A percentile compares a stretch with the other conserved stretches of the same genome.
Conservation (phyloP, 1,139 yeast genomes). For the Kodamaea arcana region DNA sequence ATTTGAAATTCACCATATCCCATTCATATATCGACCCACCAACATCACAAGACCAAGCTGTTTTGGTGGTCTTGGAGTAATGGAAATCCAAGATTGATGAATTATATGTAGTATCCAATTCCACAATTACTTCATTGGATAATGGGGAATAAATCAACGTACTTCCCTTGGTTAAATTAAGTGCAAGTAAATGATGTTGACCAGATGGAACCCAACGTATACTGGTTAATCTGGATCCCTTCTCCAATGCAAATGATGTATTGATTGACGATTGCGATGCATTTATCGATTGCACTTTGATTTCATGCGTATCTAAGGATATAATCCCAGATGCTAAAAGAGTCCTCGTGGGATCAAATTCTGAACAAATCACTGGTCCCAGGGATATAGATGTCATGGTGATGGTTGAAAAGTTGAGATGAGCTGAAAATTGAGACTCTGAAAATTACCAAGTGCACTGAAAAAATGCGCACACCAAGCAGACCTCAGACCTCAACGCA, state of each 20-base stretch:
- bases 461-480: no score
- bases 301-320: slow-evolving; percentile 70
- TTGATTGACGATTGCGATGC: slow-evolving; percentile 35
- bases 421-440: slow-evolving; percentile 5
- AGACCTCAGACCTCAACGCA: no score
- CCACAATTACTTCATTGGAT: slow-evolving; percentile 51
- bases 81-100: slow-evolving; percentile 53
- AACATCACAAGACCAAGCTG: slow-evolving; percentile 63
- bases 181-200: slow-evolving; percentile 47
- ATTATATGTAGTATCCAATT: slow-evolving; percentile 48
- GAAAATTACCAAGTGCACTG: not conserved
- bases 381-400: slow-evolving; percentile 6
- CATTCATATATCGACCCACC: slow-evolving; percentile 63
- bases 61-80: slow-evolving; percentile 35
- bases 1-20: slow-evolving; percentile 46
- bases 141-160: slow-evolving; percentile 66
- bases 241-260: slow-evolving; percentile 50
- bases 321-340: slow-evolving; percentile 65
- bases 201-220: slow-evolving; percentile 52
- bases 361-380: slow-evolving; percentile 28
- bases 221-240: slow-evolving; percentile 48
- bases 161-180: slow-evolving; percentile 67
- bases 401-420: slow-evolving; percentile 5
- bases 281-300: slow-evolving; percentile 57
- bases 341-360: slow-evolving; percentile 54